Percentiles rank a stretch among this genome's conserved stretches.
Evolutionary conservation across 192 early-diverging fungal species (phyloP).

Genomic region (Coemansia sp.): DNA sequence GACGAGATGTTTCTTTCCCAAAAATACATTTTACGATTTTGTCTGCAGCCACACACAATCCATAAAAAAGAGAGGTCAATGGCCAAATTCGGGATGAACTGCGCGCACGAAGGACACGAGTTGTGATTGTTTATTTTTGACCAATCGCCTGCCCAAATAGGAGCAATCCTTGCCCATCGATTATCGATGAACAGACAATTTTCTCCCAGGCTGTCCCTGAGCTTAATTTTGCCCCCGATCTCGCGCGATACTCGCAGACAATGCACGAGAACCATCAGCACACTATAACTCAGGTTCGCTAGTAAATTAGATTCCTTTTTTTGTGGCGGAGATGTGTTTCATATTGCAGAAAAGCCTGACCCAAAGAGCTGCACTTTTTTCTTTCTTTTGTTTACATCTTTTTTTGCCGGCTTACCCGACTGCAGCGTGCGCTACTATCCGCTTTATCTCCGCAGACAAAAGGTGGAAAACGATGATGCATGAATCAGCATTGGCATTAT

Average conservation of each 20-base stretch:
- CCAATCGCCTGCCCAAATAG: not conserved
- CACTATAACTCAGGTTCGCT: not conserved
- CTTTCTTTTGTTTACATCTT: not conserved
- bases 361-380: not conserved
- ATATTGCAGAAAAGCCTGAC: not conserved
- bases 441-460: not conserved
- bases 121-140: slow-evolving; percentile 8
- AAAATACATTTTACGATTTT: not conserved
- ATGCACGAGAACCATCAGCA: not conserved
- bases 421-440: not conserved
- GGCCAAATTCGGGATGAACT: not conserved
- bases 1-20: not conserved
- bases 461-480: not conserved
- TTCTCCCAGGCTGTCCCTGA: not conserved
- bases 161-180: not conserved
- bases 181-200: not conserved
- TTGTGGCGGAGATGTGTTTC: not conserved
- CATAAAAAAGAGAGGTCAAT: not conserved
- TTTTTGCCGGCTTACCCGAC: slow-evolving; percentile 2
- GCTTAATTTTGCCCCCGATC: not conserved
- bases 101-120: not conserved
- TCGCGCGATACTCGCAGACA: not conserved
- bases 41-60: slow-evolving; percentile 1
- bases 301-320: not conserved
- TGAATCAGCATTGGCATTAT: not conserved